phyloP scores from a whole-genome alignment of 495 filamentous ascomycete genomes.

The Tuber aestivum region DNA sequence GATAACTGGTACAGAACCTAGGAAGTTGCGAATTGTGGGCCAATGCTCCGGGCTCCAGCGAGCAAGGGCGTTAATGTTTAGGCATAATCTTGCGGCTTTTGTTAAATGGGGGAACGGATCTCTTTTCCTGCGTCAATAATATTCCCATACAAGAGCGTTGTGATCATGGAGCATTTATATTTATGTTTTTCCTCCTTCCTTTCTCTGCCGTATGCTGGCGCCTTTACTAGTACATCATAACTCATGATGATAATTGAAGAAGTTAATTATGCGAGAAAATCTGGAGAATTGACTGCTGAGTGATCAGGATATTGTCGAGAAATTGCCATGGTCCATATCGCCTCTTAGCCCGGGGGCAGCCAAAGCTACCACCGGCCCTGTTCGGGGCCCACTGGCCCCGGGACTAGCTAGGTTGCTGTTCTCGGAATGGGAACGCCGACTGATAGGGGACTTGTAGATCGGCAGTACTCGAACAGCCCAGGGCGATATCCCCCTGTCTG shows the following conservation, averaged over 20 bases:
- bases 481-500: background rate
- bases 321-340: background rate
- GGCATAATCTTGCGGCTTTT: slow-evolving; percentile 19
- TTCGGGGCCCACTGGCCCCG: background rate
- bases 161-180: background rate
- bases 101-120: background rate
- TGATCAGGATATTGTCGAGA: background rate
- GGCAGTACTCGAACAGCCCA: background rate
- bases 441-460: background rate
- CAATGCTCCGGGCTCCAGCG: background rate
- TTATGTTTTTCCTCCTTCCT: background rate
- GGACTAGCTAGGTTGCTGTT: background rate
- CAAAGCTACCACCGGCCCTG: background rate
- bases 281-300: background rate
- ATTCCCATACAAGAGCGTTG: background rate
- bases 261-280: background rate
- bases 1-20: slow-evolving; percentile 63
- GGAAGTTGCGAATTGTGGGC: background rate
- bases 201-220: background rate
- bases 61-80: slow-evolving; percentile 8
- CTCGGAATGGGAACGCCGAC: background rate
- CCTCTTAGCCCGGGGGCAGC: background rate
- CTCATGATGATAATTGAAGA: background rate
- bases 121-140: background rate
- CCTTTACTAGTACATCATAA: background rate